Conservation (phyloP, 192 early-diverging fungal species). For the Coemansia sp. region DNA sequence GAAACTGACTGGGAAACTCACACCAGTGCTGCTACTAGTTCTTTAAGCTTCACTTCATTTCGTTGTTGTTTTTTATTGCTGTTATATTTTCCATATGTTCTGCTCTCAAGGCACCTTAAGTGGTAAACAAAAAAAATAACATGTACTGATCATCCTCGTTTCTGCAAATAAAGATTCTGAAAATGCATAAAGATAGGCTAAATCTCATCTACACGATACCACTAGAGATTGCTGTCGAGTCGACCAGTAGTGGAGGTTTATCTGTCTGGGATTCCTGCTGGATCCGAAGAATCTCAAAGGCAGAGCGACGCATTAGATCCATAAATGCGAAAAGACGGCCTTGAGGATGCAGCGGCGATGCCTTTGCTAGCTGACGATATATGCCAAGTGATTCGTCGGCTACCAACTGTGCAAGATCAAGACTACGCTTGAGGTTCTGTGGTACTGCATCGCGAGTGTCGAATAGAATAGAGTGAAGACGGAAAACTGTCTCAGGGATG, state of each 20-base stretch:
- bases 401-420: conserved; percentile 58
- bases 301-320: conserved; percentile 54
- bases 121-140: background rate
- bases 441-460: conserved; percentile 59
- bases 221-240: conserved; percentile 10
- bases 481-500: conserved; percentile 67
- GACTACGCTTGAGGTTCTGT: conserved; percentile 54
- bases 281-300: conserved; percentile 43
- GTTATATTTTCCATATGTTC: background rate
- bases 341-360: conserved; percentile 35
- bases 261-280: conserved; percentile 39
- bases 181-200: conserved; percentile 2
- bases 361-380: conserved; percentile 52
- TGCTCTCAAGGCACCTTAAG: background rate
- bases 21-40: background rate
- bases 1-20: background rate
- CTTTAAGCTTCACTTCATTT: background rate
- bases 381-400: conserved; percentile 53
- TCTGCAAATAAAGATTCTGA: background rate
- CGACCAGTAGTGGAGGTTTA: conserved; percentile 33
- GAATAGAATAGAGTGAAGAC: conserved; percentile 67
- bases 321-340: conserved; percentile 54
- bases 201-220: conserved; percentile 10
- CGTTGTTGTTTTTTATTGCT: background rate
- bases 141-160: background rate